A percentile compares a stretch with the other conserved stretches of the same genome.
phyloP scores from a whole-genome alignment of 345 rosid species.

The Cardamine occulta region DNA sequence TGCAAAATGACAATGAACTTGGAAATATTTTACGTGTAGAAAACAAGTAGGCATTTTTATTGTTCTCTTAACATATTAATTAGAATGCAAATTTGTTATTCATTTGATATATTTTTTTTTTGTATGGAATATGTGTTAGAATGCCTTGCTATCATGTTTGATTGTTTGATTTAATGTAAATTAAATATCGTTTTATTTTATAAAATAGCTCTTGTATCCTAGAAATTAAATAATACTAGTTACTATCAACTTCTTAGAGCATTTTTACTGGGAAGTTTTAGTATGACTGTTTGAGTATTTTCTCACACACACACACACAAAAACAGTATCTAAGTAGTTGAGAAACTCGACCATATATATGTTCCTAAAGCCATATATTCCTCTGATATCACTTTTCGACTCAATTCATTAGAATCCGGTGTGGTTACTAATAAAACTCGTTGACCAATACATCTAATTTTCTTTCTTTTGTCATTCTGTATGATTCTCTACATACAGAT shows the following conservation, averaged over 20 bases:
- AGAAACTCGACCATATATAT: no score
- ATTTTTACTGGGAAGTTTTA: no score
- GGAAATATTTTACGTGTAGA: background rate
- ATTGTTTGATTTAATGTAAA: background rate
- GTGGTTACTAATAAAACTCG: no score
- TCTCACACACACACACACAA: no score
- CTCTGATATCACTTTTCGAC: no score
- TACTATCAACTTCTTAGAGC: no score
- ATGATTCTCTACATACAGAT: background rate
- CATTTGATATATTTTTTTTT: background rate
- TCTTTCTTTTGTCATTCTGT: background rate
- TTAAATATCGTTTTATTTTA: background rate
- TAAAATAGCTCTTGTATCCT: background rate
- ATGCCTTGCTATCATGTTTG: background rate
- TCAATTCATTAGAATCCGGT: no score
- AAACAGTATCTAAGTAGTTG: no score
- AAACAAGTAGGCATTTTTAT: background rate
- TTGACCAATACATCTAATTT: no score
- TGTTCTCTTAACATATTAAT: background rate
- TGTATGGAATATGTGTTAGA: background rate
- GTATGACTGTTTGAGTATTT: no score
- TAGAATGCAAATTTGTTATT: background rate
- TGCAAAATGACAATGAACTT: background rate
- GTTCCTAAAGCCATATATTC: no score
- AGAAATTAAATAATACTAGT: background rate